phyloP scores from a whole-genome alignment of 2,329 filamentous ascomycete species.

The Diplodia mutila region DNA sequence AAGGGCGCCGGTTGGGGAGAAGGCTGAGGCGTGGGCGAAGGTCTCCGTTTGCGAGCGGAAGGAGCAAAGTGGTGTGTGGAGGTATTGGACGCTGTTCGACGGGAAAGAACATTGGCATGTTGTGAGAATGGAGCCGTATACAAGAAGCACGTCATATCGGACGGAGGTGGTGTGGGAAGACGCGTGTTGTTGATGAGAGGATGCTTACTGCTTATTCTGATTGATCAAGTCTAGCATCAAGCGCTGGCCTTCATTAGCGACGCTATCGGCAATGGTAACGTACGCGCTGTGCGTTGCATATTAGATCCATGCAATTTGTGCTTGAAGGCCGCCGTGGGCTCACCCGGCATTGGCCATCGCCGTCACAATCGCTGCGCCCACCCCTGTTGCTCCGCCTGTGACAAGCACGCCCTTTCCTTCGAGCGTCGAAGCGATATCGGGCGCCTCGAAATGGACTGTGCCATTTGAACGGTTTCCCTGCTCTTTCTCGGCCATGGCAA shows the following conservation, averaged over 20 bases:
- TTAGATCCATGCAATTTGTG: not conserved
- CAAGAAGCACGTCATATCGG: not conserved
- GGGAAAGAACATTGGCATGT: not conserved
- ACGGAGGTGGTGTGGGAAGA: not conserved
- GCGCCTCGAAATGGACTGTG: not conserved
- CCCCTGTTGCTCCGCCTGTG: constrained; percentile 36
- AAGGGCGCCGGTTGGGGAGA: constrained; percentile 31
- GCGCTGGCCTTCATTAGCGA: constrained; percentile 28
- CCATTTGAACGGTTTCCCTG: not conserved
- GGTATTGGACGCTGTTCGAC: constrained; percentile 33
- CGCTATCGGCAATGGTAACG: constrained; percentile 36
- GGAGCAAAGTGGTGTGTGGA: constrained; percentile 34
- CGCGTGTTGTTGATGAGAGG: not conserved
- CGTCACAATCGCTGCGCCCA: constrained; percentile 32
- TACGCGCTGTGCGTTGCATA: constrained; percentile 29
- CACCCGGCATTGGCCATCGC: constrained; percentile 35
- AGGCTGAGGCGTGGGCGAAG: constrained; percentile 36
- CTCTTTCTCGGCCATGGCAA: not conserved
- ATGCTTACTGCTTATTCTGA: constrained; percentile 29
- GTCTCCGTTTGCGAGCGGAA: constrained; percentile 35
- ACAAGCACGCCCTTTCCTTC: constrained; percentile 34
- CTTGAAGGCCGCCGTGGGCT: constrained; percentile 2
- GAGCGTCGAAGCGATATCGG: constrained; percentile 18
- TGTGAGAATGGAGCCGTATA: not conserved
- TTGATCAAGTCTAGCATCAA: constrained; percentile 25